Percentiles rank a stretch among this genome's conserved stretches.
Evolutionary conservation across 2,329 filamentous ascomycete genomes (phyloP).

Genomic region (Shiraia bambusicola): DNA sequence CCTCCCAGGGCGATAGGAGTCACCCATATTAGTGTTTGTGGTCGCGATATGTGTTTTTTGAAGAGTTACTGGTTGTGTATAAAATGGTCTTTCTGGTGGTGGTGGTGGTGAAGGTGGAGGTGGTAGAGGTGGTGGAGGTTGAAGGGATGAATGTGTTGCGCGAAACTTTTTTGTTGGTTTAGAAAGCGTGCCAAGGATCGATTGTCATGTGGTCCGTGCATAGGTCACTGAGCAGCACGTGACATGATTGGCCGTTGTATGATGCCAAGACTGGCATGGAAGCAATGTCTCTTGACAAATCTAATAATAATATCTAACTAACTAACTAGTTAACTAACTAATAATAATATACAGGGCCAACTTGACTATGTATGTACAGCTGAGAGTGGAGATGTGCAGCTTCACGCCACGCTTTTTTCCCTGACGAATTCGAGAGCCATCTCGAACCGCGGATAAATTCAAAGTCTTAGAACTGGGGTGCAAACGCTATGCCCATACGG

Average conservation of each 20-base stretch:
- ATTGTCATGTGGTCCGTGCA: conserved; percentile 7
- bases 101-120: conserved; percentile 2
- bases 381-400: background rate
- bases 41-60: too few species aligned
- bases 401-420: background rate
- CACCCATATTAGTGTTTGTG: conserved; percentile 18
- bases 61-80: background rate
- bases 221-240: too few species aligned
- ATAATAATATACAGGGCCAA: too few species aligned
- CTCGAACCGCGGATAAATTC: background rate
- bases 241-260: too few species aligned
- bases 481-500: conserved; percentile 22
- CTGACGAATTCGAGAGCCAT: background rate
- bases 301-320: too few species aligned
- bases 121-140: conserved; percentile 4
- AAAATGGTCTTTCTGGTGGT: conserved; percentile 3
- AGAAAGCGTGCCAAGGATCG: conserved; percentile 15
- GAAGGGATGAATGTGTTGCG: conserved; percentile 5
- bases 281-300: background rate
- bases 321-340: too few species aligned
- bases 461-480: conserved; percentile 4
- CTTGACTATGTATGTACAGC: too few species aligned
- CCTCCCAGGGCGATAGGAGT: conserved; percentile 30
- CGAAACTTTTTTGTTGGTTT: conserved; percentile 18
- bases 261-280: background rate